These are phyloP conservation scores for Rhizodiscina lignyota DNA, from an alignment of 495 filamentous ascomycete genomes.

Conservation along the genomic window DNA sequence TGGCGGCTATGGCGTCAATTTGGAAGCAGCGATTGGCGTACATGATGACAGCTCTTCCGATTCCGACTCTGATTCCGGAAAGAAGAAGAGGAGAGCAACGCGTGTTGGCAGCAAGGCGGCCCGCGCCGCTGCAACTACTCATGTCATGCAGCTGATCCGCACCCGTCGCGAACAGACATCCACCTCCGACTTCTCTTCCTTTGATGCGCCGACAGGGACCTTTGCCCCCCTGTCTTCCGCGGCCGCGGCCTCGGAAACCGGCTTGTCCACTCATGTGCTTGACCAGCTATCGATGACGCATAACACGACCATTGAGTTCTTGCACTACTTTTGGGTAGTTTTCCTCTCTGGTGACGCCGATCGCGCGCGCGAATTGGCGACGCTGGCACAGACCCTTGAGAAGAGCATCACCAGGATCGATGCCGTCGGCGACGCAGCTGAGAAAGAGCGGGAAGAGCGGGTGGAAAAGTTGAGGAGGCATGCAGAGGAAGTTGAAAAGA, in stretches of 20 bases:
- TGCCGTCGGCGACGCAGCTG: slow-evolving; percentile 64
- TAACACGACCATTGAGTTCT: slow-evolving; percentile 81
- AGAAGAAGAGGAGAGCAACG: too few species aligned
- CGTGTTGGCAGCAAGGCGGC: slow-evolving; percentile 42
- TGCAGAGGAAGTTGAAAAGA: slow-evolving; percentile 45
- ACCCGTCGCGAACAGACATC: slow-evolving; percentile 34
- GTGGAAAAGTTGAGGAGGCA: slow-evolving; percentile 46
- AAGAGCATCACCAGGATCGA: slow-evolving; percentile 65
- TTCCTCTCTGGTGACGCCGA: slow-evolving; percentile 72
- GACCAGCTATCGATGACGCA: slow-evolving; percentile 70
- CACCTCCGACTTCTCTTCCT: slow-evolving; percentile 4
- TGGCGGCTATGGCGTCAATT: slow-evolving; percentile 34
- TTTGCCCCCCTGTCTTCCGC: slow-evolving; percentile 2
- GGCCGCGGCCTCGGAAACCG: slow-evolving; percentile 32
- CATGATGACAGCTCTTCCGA: slow-evolving; percentile 46
- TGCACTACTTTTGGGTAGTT: slow-evolving; percentile 88
- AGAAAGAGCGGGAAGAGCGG: slow-evolving; percentile 45
- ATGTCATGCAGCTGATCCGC: slow-evolving; percentile 37
- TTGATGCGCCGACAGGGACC: background rate
- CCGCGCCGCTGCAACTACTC: slow-evolving; percentile 35
- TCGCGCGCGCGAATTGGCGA: slow-evolving; percentile 56
- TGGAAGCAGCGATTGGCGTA: slow-evolving; percentile 41
- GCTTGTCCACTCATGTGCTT: slow-evolving; percentile 46
- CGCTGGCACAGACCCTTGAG: slow-evolving; percentile 59
- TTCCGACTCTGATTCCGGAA: slow-evolving; percentile 29